A percentile compares a stretch with the other conserved stretches of the same genome.
Evolutionary conservation across 192 early-diverging fungal genomes (phyloP).

Genomic region (Coemansia sp.): DNA sequence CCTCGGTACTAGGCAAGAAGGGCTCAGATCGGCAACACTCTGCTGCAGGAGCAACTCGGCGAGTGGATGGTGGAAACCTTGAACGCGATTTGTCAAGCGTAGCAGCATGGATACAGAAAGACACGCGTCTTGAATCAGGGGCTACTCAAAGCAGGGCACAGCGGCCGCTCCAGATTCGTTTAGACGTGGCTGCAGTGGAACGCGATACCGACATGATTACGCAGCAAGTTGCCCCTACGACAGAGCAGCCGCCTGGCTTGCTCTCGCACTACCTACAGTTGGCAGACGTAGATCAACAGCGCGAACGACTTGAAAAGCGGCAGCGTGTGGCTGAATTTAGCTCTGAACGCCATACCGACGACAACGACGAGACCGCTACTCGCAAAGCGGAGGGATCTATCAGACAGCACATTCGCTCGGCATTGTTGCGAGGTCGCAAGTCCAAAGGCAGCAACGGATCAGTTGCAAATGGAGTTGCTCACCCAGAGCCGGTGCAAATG

Average conservation of each 20-base stretch:
- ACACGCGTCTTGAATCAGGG: background rate
- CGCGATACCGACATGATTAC: conserved; percentile 7
- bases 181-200: conserved; percentile 25
- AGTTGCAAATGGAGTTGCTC: conserved; percentile 3
- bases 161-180: conserved; percentile 23
- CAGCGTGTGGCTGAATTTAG: background rate
- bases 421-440: background rate
- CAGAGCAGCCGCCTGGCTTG: conserved; percentile 9
- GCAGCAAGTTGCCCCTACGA: background rate
- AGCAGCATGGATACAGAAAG: conserved; percentile 3
- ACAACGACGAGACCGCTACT: background rate
- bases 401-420: conserved; percentile 6
- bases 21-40: background rate
- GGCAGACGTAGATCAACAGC: conserved; percentile 31
- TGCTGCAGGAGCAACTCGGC: background rate
- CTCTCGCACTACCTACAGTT: conserved; percentile 32
- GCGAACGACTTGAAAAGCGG: conserved; percentile 12
- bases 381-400: background rate
- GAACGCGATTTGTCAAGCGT: conserved; percentile 10
- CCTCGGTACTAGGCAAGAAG: background rate
- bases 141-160: conserved; percentile 2
- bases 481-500: background rate
- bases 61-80: background rate
- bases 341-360: background rate
- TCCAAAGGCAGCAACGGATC: background rate